Evolutionary conservation across 441 rosid species (phyloP).

Genomic region (Arabidopsis hybrid): DNA sequence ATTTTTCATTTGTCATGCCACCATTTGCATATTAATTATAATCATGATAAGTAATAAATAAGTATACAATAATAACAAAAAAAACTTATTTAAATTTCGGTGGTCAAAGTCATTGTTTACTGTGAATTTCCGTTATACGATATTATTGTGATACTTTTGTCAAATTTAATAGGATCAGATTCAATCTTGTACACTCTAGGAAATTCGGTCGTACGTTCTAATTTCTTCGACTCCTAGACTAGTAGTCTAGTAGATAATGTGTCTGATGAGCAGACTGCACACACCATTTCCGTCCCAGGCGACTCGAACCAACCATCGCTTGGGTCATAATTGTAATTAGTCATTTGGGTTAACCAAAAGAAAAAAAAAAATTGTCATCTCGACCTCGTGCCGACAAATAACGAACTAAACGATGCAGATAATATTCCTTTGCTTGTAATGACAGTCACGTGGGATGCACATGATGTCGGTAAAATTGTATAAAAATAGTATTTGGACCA

Average conservation of each 20-base stretch:
- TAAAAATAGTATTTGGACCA: slow-evolving; percentile 29
- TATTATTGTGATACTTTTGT: slow-evolving; percentile 37
- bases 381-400: slow-evolving; percentile 34
- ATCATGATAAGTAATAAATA: neutral
- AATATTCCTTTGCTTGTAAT: slow-evolving; percentile 24
- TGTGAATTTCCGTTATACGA: slow-evolving; percentile 2
- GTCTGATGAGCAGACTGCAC: neutral
- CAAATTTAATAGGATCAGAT: slow-evolving; percentile 23
- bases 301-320: neutral
- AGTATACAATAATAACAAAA: neutral
- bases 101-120: neutral
- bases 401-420: slow-evolving; percentile 31
- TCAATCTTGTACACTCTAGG: neutral
- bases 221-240: neutral
- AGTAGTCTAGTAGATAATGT: neutral
- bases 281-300: neutral
- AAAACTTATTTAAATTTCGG: neutral
- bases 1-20: slow-evolving; percentile 14
- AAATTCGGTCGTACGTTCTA: neutral
- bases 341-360: neutral
- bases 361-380: neutral
- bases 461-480: slow-evolving; percentile 36
- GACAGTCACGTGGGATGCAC: slow-evolving; percentile 56
- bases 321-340: slow-evolving; percentile 30
- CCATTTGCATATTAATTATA: neutral